phyloP scores from a whole-genome alignment of 2,329 filamentous ascomycete genomes.

The Cladosporium sp. region DNA sequence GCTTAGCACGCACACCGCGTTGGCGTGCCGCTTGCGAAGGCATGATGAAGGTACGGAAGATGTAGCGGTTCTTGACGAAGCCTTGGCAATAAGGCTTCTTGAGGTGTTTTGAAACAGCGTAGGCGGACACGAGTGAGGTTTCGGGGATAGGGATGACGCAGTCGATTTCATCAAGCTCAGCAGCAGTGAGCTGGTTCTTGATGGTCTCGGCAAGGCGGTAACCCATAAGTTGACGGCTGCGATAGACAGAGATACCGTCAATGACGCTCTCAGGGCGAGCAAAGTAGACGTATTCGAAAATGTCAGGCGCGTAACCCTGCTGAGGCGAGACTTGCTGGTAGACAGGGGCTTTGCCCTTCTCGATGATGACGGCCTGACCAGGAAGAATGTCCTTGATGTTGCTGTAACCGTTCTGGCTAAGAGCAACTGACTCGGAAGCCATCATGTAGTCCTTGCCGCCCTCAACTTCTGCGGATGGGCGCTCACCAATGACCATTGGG shows the following conservation, averaged over 20 bases:
- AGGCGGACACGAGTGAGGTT: slow-evolving; percentile 77
- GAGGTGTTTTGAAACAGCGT: slow-evolving; percentile 69
- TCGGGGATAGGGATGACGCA: slow-evolving; percentile 80
- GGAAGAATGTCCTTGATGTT: slow-evolving; percentile 74
- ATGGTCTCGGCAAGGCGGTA: slow-evolving; percentile 73
- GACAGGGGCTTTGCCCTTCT: slow-evolving; percentile 69
- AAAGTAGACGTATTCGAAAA: slow-evolving; percentile 87
- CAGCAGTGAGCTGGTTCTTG: slow-evolving; percentile 60
- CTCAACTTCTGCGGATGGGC: slow-evolving; percentile 44
- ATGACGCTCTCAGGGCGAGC: slow-evolving; percentile 76
- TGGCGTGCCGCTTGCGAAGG: slow-evolving; percentile 75
- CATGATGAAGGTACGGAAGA: slow-evolving; percentile 85
- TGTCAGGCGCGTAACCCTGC: slow-evolving; percentile 73
- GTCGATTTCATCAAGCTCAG: slow-evolving; percentile 72
- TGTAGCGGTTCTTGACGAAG: slow-evolving; percentile 86
- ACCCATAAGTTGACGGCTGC: slow-evolving; percentile 83
- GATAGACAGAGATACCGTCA: slow-evolving; percentile 83
- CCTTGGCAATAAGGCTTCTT: slow-evolving; percentile 74
- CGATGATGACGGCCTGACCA: slow-evolving; percentile 79
- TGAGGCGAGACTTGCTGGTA: slow-evolving; percentile 70
- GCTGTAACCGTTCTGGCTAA: slow-evolving; percentile 74
- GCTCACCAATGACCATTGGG: slow-evolving; percentile 72
- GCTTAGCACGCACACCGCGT: slow-evolving; percentile 83
- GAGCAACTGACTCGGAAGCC: slow-evolving; percentile 81
- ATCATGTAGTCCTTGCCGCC: slow-evolving; percentile 79